Evolutionary conservation across 2,329 filamentous ascomycete species (phyloP).

Genomic region (Amylocarpus encephaloides): DNA sequence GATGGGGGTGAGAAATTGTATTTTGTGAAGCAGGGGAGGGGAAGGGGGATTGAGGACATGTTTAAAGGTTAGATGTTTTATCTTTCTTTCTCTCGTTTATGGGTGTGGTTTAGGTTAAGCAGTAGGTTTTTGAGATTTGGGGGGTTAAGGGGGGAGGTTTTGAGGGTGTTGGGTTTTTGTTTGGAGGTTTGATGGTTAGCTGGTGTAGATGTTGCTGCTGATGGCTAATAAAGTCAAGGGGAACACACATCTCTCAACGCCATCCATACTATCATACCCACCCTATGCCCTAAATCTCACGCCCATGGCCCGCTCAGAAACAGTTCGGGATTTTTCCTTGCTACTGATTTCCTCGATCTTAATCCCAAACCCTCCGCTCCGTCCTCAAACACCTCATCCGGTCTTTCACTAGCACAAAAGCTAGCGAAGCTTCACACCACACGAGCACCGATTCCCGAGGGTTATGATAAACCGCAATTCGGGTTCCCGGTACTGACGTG

Average conservation of each 20-base stretch:
- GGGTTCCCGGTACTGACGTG: conserved; percentile 82
- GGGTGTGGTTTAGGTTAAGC: not conserved
- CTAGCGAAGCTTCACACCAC: conserved; percentile 73
- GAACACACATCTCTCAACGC: conserved; percentile 82
- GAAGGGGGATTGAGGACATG: conserved; percentile 57
- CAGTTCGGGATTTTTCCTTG: conserved; percentile 44
- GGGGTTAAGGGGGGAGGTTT: no score
- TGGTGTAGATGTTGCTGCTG: not conserved
- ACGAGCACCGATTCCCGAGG: conserved; percentile 58
- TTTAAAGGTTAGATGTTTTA: conserved; percentile 49
- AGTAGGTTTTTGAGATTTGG: no score
- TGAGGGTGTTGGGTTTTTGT: no score
- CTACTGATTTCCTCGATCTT: conserved; percentile 76
- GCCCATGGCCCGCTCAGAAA: conserved; percentile 58
- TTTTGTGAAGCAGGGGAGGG: conserved; percentile 67
- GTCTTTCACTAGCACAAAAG: conserved; percentile 62
- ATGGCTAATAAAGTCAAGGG: conserved; percentile 43
- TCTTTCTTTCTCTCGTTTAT: conserved; percentile 6
- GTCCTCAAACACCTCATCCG: conserved; percentile 34
- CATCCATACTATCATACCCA: conserved; percentile 64
- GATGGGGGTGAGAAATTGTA: conserved; percentile 37
- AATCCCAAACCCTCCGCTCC: conserved; percentile 31
- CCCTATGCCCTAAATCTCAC: conserved; percentile 68
- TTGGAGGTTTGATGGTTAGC: not conserved
- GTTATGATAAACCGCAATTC: conserved; percentile 57